A percentile compares a stretch with the other conserved stretches of the same genome.
phyloP scores from a whole-genome alignment of 2,329 filamentous ascomycete genomes.

The Chaetomium globosum region DNA sequence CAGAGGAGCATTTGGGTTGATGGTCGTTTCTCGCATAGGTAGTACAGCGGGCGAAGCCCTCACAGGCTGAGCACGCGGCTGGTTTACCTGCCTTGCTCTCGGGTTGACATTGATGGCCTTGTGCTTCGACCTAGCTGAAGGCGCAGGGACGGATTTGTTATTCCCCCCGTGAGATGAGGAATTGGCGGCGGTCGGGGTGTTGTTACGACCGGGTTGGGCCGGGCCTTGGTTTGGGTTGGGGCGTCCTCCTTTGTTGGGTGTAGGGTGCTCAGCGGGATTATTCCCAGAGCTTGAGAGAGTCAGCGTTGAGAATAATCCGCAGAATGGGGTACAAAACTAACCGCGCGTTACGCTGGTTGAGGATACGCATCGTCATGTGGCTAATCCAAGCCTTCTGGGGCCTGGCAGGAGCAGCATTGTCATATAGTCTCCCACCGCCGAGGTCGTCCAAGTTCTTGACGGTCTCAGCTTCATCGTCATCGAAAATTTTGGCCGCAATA shows the following conservation, averaged over 20 bases:
- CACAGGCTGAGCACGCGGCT: background rate
- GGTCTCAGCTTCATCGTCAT: constrained; percentile 40
- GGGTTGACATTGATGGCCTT: background rate
- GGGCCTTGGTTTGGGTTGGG: background rate
- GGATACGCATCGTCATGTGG: constrained; percentile 15
- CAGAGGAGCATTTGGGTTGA: background rate
- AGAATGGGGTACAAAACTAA: background rate
- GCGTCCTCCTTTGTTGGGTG: background rate
- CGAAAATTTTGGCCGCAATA: constrained; percentile 34
- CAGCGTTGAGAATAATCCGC: background rate
- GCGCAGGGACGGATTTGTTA: background rate
- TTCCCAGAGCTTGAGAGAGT: constrained; percentile 1
- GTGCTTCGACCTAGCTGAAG: background rate
- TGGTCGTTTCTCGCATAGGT: background rate
- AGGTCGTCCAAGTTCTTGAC: constrained; percentile 39
- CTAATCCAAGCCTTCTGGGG: background rate
- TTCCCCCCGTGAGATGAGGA: background rate
- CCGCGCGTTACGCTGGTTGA: constrained; percentile 16
- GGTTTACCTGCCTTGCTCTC: background rate
- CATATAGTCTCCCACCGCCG: constrained; percentile 37
- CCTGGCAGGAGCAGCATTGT: constrained; percentile 5
- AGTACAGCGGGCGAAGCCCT: background rate
- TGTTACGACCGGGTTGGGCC: background rate
- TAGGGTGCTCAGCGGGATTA: background rate
- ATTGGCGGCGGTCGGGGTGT: background rate